Base-by-base conservation (phyloP, 208 protist genomes). In the Novymonas esmeraldas region DNA sequence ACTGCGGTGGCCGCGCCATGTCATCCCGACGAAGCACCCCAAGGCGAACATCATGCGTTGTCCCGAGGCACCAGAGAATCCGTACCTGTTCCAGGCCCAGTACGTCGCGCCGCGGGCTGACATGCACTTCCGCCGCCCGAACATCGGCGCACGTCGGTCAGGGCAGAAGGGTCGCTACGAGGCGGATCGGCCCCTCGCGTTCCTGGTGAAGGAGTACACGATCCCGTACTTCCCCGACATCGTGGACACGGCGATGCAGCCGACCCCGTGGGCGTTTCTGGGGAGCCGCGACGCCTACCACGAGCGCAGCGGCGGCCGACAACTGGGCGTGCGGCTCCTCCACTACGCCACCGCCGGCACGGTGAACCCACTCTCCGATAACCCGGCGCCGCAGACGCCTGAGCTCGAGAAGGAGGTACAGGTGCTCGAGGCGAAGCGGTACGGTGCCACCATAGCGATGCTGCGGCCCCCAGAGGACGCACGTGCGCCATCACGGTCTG, bases 181-280 rank as follows among this genome's bases (percentile, higher is more conserved):
- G 59, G 62, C 88, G 11, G 91, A 96, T 46, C 70, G 81, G 52
- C 78, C 88, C 2, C 64, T 91, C 5, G 66, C 78, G 11, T 93
- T 78, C 42, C 59, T 94, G 7, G 34, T 92, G 39, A 81, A 83
- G 58, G 44, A 49, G 7, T 96, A 93, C 77, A 94, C 91, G n/a
- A 83, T 96, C 20, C 91, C 91, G 16, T 93, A 89, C 72, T 96
- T 96, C 52, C 91, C 91, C 26, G 91, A 96, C 59, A 94, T 96
- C 74, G 85, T 94, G 1, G 91, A 94, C 64, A 80, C 80, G 0
- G 75, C 81, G 26, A 94, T 96, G 84, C 79, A 90, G 50, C 91
- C 91, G 10, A 59, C 76, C 41, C 88, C 91, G 33, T 94, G 87
- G 88, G 89, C 86, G 16, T 94, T 96, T 74, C 69, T 94, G 13